Evolutionary conservation across 2,329 filamentous ascomycete species (phyloP), one percentile per base, ranked within the genome.

Genomic region (Boeremia exigua): DNA sequence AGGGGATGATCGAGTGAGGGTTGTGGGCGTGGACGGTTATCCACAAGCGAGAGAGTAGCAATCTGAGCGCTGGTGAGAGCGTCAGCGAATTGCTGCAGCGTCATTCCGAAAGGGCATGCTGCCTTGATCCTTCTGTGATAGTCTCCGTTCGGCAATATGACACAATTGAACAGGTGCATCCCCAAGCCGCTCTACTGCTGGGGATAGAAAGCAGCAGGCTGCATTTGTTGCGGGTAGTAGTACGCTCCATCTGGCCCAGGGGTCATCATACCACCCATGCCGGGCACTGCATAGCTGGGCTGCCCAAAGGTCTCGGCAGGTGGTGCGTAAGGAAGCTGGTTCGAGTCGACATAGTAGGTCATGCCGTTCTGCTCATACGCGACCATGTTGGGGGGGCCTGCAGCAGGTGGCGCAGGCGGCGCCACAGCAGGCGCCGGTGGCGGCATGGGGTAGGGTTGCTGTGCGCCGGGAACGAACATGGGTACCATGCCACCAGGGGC

Each of bases 291-390:
- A 66, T 87, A 91, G 51, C 70, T 76, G 7, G 73, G 63, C 38
- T 71, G 80, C 72, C 69, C 56, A 39, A 74, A 76, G 17, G 60
- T 65, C 48, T 75, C 72, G 27, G 85, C 79, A 0, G 83, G 78
- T 25, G 85, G 80, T 2, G 65, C 61, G 14, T 68, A 48, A 32
- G 75, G 73, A 43, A 93, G 79, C 70, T 92, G 88, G n/a, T 87
- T 83, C 7, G 91, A 84, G 70, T 96, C 90, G 68, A 92, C 93
- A 73, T 96, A 99, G 75, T 96, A 98, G 0, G 96, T 92, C 84
- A 96, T 98, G 59, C 95, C 95, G 65, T 96, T 96, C 61, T 88
- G 88, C 78, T 98, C 94, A 74, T 97, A 93, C 0, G 92, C 91
- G 17, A 89, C 83, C 54, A 85, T 84, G 15, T 81, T 81, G 3